Conservation (phyloP, 352 stramenopile genomes). For the Phytopythium vexans region DNA sequence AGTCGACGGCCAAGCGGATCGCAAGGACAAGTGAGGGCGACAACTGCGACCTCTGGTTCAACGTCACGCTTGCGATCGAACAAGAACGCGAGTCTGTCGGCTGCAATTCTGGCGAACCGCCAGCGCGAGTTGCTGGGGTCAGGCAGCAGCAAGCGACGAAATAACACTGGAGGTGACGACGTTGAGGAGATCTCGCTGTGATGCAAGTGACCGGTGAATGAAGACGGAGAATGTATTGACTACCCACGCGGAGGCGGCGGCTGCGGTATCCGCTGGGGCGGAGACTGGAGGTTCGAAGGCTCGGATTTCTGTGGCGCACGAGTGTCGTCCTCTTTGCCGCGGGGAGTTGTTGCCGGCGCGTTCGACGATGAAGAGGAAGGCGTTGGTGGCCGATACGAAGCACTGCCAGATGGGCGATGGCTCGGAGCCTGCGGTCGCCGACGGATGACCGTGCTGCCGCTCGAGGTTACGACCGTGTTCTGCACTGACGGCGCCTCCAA, state of each 20-base stretch:
- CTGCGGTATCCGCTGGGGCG: neutral
- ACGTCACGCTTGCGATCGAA: conserved; percentile 6
- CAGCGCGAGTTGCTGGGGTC: conserved; percentile 21
- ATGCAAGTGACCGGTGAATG: too few relatives aligned
- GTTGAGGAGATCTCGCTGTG: conserved; percentile 50
- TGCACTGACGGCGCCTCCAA: conserved; percentile 8
- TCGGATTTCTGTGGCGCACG: conserved; percentile 13
- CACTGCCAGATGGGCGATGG: conserved; percentile 11
- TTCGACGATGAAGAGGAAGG: neutral
- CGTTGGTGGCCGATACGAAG: conserved; percentile 2
- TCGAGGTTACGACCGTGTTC: conserved; percentile 13
- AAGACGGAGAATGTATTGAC: too few relatives aligned
- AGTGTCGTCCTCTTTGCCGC: conserved; percentile 23
- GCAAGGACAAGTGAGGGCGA: neutral
- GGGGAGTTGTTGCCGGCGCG: neutral
- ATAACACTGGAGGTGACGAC: conserved; percentile 22
- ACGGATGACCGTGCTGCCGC: conserved; percentile 17
- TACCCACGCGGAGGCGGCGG: neutral
- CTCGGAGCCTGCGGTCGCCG: conserved; percentile 11
- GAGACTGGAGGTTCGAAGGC: neutral
- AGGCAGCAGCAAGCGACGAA: neutral
- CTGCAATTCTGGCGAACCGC: conserved; percentile 28
- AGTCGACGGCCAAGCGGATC: conserved; percentile 8
- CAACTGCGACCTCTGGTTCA: neutral
- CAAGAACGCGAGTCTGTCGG: conserved; percentile 22